Evolutionary conservation across 2,329 filamentous ascomycete species (phyloP), one percentile per base, ranked within the genome.

Genomic region (Dothistroma pini): DNA sequence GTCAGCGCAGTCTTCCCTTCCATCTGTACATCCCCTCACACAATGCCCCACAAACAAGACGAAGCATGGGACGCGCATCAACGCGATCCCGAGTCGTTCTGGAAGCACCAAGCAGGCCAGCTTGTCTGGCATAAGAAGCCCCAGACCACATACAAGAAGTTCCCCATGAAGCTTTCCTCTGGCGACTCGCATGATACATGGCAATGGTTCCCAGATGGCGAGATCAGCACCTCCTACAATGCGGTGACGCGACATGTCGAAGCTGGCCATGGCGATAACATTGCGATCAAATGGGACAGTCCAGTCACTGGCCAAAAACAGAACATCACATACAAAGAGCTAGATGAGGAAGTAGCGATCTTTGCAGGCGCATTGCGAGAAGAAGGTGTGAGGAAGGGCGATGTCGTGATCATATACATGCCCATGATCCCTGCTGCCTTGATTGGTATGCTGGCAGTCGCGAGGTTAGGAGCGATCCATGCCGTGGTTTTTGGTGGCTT

Each of bases 401-500:
- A 97, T 78, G 89, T 95, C 0, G 91, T 97, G 6, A 82, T 97
- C 65, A 84, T 97, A 31, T 97, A 97, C 76, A 96, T 97, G 93
- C 93, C 93, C 58, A 97, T 97, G 93, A 91, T 97, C 49, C 93
- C 93, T 0, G 88, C 91, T 0, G 90, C 92, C 1, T 75, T 96
- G n/a, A 86, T 96, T 63, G 93, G 89, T 10, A 91, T 95, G 66
- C 84, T 97, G 4, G 92, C 93, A 25, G 85, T 89, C 61, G 86
- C 86, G 63, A 86, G 92, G 10, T 81, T 97, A 0, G 93, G 93
- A 11, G 93, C 92, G 16, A 86, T 97, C 56, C 93, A 97, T 73
- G 87, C 90, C 3, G 91, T 96, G 4, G 93, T 97, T 3, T 97
- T 97, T 75, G 93, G 93, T 48, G 93, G 93, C 0, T 97, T 97